Base-by-base conservation (phyloP, 2,329 filamentous ascomycete genomes). In the Alternaria triticina region DNA sequence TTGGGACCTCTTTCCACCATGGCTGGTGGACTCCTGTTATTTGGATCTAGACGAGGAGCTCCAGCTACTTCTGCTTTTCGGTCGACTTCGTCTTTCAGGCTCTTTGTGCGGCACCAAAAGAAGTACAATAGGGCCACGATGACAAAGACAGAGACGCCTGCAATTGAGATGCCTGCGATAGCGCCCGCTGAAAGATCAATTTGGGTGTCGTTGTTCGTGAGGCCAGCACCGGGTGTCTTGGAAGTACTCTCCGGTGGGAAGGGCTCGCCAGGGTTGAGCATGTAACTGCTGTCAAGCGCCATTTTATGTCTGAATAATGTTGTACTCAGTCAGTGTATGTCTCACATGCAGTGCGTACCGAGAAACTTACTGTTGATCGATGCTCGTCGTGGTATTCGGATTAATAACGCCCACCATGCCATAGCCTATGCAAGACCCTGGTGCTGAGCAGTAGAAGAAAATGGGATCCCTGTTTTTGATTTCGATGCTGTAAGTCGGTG, bases 331-430 rank as follows among this genome's bases (percentile, higher is more conserved):
- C 3, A 40, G 36, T 40, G 4, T 40, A 40, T 40, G 36, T 40
- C 36, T 17, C 36, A 40, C 36, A 40, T 40, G 36, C 36, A 40
- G 36, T 40, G 15, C 36, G 15, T 40, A 40, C n/a, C 36, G 36
- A 17, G 17, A 40, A 2, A 40, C 36, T 11, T 40, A 40, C 36
- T 80, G 77, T 30, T 56, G 57, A 6, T 64, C 56, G 40, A 79
- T 65, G 6, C 64, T 69, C 46, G 67, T 71, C 12, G 62, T 67
- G 7, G 69, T 30, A 47, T 76, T 77, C 10, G 89, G 86, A 72
- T 94, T 95, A 68, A 94, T 89, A 1, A 88, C 90, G 5, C 91
- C 91, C 17, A 95, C 86, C 91, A 95, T 95, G 40, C 87, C 86
- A 55, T 89, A 86, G 3, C 81, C 77, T 10, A 85, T 83, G 73